Base-by-base conservation (phyloP, 148 eudicot species). In the Camellia granthamiana region DNA sequence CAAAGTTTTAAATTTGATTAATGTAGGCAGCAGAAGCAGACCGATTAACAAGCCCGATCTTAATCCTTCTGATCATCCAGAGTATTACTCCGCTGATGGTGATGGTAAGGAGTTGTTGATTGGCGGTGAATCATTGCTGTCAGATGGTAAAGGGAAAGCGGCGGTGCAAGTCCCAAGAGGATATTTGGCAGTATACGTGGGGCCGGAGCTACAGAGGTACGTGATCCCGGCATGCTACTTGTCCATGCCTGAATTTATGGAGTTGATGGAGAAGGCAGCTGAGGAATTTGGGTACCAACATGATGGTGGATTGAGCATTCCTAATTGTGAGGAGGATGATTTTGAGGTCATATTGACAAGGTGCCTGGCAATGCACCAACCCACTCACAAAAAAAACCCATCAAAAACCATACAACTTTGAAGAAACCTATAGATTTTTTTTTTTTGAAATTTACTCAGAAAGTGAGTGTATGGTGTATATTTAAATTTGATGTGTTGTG, bases 241-340 rank as follows among this genome's bases (percentile, higher is more conserved):
- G 79, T 83, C 82, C 18, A 66, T 74, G 82, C 82, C 85, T 10
- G 79, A 75, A 11, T 78, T 79, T 5, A 51, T 6, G 72, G 78
- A 14, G 3, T 47, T 78, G 69, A 74, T 78, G 81, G 75, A 78
- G 44, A 60, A 41, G 54, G 84, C 69, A 0, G 84, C 77, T 23
- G 79, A 83, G 42, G 85, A 78, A 62, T 78, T 83, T 49, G 81
- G 85, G 38, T 83, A 73, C 41, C n/a, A 74, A 16, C 85, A 78
- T 6, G 65, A 72, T 46, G 84, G 81, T 7, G 84, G 81, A 46
- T 65, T 82, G 74, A 69, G 42, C 41, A 61, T 82, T 15, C 84
- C 84, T 30, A 30, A 30, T 30, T 78, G 81, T 52, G 72, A 55
- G 7, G 81, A 65, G 15, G 46, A 46, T 2, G 81, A 82, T 19